Conservation (phyloP, 345 rosid species). For the Arabidopsis arenosa region DNA sequence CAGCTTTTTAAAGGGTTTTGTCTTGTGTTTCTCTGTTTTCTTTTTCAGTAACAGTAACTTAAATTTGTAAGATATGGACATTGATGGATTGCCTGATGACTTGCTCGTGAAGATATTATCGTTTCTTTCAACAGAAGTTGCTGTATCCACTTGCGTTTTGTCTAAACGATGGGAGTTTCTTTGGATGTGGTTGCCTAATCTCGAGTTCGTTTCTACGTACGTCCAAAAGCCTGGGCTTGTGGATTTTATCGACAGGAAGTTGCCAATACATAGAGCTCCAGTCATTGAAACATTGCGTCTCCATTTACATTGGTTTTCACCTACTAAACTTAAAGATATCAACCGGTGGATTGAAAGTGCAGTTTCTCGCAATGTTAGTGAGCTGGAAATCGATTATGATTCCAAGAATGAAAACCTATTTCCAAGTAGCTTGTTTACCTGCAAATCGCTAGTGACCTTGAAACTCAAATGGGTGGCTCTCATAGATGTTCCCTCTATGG, state of each 20-base stretch:
- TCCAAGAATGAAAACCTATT: too few relatives aligned
- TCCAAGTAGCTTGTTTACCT: neutral
- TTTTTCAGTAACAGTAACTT: too few relatives aligned
- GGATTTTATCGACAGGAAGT: neutral
- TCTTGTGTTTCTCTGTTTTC: too few relatives aligned
- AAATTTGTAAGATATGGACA: constrained; percentile 12
- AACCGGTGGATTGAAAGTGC: neutral
- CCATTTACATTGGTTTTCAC: neutral
- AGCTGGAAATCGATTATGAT: neutral
- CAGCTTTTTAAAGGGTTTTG: too few relatives aligned
- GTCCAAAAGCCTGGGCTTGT: too few relatives aligned
- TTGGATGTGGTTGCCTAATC: constrained; percentile 3
- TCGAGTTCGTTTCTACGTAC: neutral
- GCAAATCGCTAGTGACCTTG: constrained; percentile 2
- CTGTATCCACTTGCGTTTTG: neutral
- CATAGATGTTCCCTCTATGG: neutral
- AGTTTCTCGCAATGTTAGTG: neutral
- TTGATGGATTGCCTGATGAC: neutral
- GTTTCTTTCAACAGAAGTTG: neutral
- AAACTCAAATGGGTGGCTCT: neutral
- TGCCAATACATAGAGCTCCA: neutral
- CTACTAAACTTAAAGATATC: neutral
- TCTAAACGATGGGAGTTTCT: constrained; percentile 1
- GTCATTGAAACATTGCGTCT: neutral
- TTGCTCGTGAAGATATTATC: neutral